Conservation (phyloP, 305 asterid species). For the Fraxinus platypoda region DNA sequence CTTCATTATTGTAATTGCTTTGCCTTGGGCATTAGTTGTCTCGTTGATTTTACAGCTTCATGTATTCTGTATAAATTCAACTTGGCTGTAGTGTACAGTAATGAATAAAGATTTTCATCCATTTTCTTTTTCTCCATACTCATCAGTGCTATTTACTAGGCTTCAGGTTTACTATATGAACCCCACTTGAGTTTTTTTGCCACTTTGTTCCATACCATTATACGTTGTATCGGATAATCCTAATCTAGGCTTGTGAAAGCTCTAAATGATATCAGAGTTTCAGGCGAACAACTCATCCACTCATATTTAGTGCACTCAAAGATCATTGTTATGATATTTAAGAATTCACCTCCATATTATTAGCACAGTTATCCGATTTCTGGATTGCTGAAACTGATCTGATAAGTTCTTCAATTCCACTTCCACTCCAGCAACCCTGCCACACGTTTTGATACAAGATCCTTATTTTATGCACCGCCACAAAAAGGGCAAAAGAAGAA, state of each 20-base stretch:
- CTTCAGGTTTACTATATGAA: not conserved
- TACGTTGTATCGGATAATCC: not conserved
- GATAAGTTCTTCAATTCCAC: not conserved
- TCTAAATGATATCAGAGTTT: not conserved
- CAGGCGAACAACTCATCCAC: not conserved
- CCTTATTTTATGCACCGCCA: not conserved
- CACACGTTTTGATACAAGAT: conserved; percentile 4
- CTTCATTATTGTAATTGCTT: not conserved
- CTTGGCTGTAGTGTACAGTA: not conserved
- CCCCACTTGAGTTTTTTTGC: not conserved
- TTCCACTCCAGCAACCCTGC: conserved; percentile 12
- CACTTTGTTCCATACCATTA: not conserved
- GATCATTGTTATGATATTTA: not conserved
- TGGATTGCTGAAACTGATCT: conserved; percentile 7
- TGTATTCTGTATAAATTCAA: not conserved
- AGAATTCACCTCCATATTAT: not conserved
- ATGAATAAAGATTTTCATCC: not conserved
- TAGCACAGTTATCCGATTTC: not conserved
- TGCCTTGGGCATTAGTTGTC: not conserved
- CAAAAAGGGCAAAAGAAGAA: conserved; percentile 5
- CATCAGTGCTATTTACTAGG: not conserved
- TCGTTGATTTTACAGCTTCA: not conserved
- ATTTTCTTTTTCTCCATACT: not conserved
- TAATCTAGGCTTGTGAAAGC: not conserved
- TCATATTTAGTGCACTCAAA: not conserved